These are phyloP conservation scores for Breviolum minutum DNA, from an alignment of 73 alveolate genomes.

Conservation along the genomic window DNA sequence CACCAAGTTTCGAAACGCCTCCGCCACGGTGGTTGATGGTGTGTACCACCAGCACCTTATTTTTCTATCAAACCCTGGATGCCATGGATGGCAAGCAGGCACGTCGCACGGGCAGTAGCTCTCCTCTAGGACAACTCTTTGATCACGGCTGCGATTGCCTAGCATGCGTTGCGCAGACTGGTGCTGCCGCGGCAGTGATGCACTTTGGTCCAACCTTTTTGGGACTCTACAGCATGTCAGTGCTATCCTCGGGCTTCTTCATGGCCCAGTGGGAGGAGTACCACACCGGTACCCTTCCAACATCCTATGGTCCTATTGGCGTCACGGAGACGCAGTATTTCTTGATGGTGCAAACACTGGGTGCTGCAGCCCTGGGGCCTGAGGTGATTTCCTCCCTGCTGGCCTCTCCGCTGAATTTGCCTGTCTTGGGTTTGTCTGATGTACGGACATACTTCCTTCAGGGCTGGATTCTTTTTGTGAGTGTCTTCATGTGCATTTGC, in stretches of 20 bases:
- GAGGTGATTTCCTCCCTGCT: background rate
- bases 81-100: constrained; percentile 99
- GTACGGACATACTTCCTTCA: background rate
- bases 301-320: constrained; percentile 7
- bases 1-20: constrained; percentile 96
- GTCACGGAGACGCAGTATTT: constrained; percentile 55
- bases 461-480: background rate
- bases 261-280: constrained; percentile 48
- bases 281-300: background rate
- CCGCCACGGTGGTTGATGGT: constrained; percentile 82
- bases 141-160: constrained; percentile 97
- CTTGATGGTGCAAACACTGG: constrained; percentile 18
- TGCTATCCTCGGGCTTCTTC: constrained; percentile 17
- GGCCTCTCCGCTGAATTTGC: background rate
- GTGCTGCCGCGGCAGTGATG: constrained; percentile 8
- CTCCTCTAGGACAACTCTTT: constrained; percentile 98
- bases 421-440: background rate
- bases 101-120: constrained; percentile 97
- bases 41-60: constrained; percentile 96
- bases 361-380: constrained; percentile 34
- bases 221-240: constrained; percentile 11
- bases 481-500: background rate
- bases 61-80: constrained; percentile 98
- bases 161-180: constrained; percentile 56
- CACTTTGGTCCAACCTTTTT: constrained; percentile 15